phyloP scores from a whole-genome alignment of 306 rosid genomes.

The Bauhinia variegata region DNA sequence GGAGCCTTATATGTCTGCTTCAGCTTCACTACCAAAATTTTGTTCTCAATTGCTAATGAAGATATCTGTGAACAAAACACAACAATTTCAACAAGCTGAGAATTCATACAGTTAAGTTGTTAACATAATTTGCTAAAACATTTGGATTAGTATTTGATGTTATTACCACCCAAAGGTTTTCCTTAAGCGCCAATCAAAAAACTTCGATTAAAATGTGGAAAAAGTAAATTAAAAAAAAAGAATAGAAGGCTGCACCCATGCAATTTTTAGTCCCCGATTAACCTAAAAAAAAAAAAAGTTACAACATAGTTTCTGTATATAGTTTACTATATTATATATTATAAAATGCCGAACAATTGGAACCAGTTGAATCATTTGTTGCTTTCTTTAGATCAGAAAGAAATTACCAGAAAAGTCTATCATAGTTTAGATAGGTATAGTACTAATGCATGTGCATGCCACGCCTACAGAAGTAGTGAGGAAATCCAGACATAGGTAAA shows the following conservation, averaged over 20 bases:
- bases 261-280: conserved; percentile 21
- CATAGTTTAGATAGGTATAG: background rate
- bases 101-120: background rate
- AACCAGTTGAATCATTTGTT: conserved; percentile 2
- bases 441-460: background rate
- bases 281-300: conserved; percentile 6
- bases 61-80: conserved; percentile 64
- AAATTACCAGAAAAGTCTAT: background rate
- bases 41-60: conserved; percentile 70
- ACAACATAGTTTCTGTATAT: background rate
- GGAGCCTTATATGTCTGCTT: conserved; percentile 50
- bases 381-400: background rate
- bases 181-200: background rate
- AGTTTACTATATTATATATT: conserved; percentile 15
- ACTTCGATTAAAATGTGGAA: conserved; percentile 2
- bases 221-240: conserved; percentile 6
- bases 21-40: conserved; percentile 62
- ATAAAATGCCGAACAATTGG: conserved; percentile 21
- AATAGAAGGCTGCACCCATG: background rate
- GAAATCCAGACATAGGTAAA: background rate
- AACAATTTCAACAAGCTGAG: conserved; percentile 38
- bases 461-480: background rate
- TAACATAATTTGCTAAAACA: background rate
- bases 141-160: background rate
- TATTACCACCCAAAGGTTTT: conserved; percentile 18